Evolutionary conservation across 2,329 filamentous ascomycete genomes (phyloP), one percentile per base, ranked within the genome.

Genomic region (Sclerotinia sclerotiorum): DNA sequence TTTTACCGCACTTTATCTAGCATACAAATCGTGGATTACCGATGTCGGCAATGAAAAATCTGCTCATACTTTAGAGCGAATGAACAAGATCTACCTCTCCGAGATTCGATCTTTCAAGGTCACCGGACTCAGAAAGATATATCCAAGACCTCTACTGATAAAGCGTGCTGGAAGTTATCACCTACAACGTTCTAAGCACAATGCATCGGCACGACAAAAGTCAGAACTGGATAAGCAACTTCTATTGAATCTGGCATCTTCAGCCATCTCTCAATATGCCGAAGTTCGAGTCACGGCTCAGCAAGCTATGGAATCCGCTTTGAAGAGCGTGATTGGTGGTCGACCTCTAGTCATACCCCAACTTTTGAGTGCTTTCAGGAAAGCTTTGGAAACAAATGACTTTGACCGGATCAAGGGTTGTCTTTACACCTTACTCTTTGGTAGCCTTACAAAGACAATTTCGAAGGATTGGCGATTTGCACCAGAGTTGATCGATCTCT

Each of bases 21-120:
- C 94, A 1, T 99, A 97, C 78, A 86, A 93, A 55, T 95, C 92
- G 11, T 99, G 94, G 93, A 98, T 99, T 75, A 93, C 97, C 1
- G 95, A 99, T 76, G 94, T 99, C 52, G 95, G 96, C 24, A 96
- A 97, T 70, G 95, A 99, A 80, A 87, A 94, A 69, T 97, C 94
- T 24, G 94, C 95, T 0, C 95, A 97, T 78, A 92, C 96, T 2
- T 83, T 98, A 13, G 95, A 99, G 78, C 86, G 95, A 27, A 89
- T 98, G 19, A 87, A 91, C 5, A 87, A 93, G 65, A 85, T 99
- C 0, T 90, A 97, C 77, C 89, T 90, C 74, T 90, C 92, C 7
- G 95, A 99, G 75, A 90, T 94, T 70, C 88, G 92, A 32, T 91
- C 94, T 0, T 99, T 97, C 83, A 97, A 97, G 80, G 92, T 97